Base-by-base conservation (phyloP, 2,329 filamentous ascomycete species). In the Aureobasidium sp. region DNA sequence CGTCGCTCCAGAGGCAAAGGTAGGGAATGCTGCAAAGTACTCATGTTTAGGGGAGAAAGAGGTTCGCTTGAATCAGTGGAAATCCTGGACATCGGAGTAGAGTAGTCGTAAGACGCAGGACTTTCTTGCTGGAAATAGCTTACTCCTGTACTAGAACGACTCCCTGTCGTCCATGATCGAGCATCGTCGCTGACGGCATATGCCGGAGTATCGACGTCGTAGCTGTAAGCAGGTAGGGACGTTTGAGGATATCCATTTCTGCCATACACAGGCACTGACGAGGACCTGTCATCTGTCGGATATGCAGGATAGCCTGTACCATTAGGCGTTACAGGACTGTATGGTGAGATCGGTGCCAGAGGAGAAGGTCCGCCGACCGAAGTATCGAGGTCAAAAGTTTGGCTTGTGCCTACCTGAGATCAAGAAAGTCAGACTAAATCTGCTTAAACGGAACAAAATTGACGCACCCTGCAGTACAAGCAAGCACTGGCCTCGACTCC, bases 401-500 rank as follows among this genome's bases (percentile, higher is more conserved):
- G 59, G 55, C 55, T 55, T 58, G 59, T 52, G 63, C 65, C 55
- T 36, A 51, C 32, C 57, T 57, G n/a, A 27, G 27, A 46, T 44
- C 13, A 13, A 42, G 46, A 42, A 47, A 52, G 20, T 47, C 56
- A 41, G 44, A 36, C 23, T 44, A 27, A 13, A 27, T 29, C 12
- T 44, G 17, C 17, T 42, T 34, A 26, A 2, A 34, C 20, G 13
- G 26, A 3, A 13, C 9, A 10, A 23, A 17, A n/a, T 9, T 2
- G 44, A 64, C 69, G 37, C 66, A 96, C 93, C 75, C 93, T 83
- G 66, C 95, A 79, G 70, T 96, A 97, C 62, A 87, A 84, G 72
- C 93, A 97, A 6, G 81, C 70, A 2, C 67, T 72, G 57, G 77
- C 78, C 26, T 87, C 83, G 29, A 82, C 78, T 13, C 88, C 88